Evolutionary conservation across 2,329 filamentous ascomycete species (phyloP).

Genomic region (Fusarium sp.): DNA sequence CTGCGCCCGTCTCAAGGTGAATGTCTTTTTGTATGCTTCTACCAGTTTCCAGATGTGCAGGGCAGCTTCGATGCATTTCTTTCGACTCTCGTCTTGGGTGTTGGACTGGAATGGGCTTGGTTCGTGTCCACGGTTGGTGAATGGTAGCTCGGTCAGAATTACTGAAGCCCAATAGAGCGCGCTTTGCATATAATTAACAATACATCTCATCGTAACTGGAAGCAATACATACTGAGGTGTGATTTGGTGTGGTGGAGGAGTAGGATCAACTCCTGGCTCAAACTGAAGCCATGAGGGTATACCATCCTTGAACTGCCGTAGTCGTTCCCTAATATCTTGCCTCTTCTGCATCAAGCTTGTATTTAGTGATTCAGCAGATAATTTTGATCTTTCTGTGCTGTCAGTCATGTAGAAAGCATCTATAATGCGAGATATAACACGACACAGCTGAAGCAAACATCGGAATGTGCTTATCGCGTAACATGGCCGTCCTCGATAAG

Average conservation of each 20-base stretch:
- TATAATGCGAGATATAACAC: slow-evolving; percentile 44
- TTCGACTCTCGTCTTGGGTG: slow-evolving; percentile 6
- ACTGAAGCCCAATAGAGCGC: slow-evolving; percentile 2
- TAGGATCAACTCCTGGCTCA: not conserved
- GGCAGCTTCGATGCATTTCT: slow-evolving; percentile 57
- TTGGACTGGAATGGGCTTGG: slow-evolving; percentile 55
- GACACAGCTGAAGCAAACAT: slow-evolving; percentile 53
- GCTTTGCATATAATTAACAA: not conserved
- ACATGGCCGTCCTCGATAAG: slow-evolving; percentile 41
- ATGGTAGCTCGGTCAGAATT: slow-evolving; percentile 39
- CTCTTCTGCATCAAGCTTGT: not conserved
- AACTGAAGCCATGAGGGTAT: not conserved
- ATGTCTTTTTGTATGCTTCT: slow-evolving; percentile 54
- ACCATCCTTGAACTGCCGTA: not conserved
- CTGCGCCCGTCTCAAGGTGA: slow-evolving; percentile 56
- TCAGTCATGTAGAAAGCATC: not conserved
- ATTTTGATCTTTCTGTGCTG: not conserved
- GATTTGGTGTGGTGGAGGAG: not conserved
- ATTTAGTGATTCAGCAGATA: not conserved
- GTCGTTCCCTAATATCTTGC: not conserved
- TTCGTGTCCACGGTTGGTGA: slow-evolving; percentile 58
- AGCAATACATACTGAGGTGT: not conserved
- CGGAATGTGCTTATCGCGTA: slow-evolving; percentile 45
- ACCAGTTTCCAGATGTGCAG: slow-evolving; percentile 55
- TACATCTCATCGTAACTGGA: not conserved